These are phyloP conservation scores for Colletotrichum sidae DNA, from an alignment of 2,329 filamentous ascomycete genomes.

Conservation along the genomic window DNA sequence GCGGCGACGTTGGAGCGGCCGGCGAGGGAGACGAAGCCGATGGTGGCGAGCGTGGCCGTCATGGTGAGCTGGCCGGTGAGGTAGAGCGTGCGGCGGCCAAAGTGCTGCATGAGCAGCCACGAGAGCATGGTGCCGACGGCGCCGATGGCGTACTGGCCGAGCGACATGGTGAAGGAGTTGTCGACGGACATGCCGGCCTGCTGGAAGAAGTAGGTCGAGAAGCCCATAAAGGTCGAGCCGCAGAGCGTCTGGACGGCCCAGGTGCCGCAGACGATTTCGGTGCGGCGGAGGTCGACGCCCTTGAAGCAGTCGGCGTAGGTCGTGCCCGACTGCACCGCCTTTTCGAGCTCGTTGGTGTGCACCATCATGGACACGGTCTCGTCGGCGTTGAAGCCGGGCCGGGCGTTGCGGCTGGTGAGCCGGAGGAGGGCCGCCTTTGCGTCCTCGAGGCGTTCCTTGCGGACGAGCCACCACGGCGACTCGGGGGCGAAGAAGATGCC, in stretches of 20 bases:
- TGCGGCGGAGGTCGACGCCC: slow-evolving; percentile 57
- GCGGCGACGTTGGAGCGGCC: slow-evolving; percentile 57
- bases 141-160: slow-evolving; percentile 57
- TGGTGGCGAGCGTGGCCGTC: slow-evolving; percentile 52
- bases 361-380: slow-evolving; percentile 63
- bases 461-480: slow-evolving; percentile 63
- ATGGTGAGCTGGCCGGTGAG: slow-evolving; percentile 55
- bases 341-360: slow-evolving; percentile 62
- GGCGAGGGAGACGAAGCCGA: slow-evolving; percentile 58
- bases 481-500: slow-evolving; percentile 59
- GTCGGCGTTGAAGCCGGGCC: slow-evolving; percentile 50
- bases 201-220: slow-evolving; percentile 55
- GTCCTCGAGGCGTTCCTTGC: slow-evolving; percentile 51
- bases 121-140: slow-evolving; percentile 58
- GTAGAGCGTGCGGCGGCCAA: slow-evolving; percentile 59
- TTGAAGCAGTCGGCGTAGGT: slow-evolving; percentile 61
- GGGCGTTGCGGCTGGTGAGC: slow-evolving; percentile 49
- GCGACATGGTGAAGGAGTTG: slow-evolving; percentile 53
- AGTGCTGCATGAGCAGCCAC: slow-evolving; percentile 57
- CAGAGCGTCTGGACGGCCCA: slow-evolving; percentile 56
- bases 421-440: slow-evolving; percentile 53
- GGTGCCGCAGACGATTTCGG: slow-evolving; percentile 55
- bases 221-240: slow-evolving; percentile 51
- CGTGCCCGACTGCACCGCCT: slow-evolving; percentile 51
- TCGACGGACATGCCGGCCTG: slow-evolving; percentile 54